These are phyloP conservation scores for Sarocladiaceae sp. DNA, from an alignment of 2,329 filamentous ascomycete genomes.

Conservation along the genomic window DNA sequence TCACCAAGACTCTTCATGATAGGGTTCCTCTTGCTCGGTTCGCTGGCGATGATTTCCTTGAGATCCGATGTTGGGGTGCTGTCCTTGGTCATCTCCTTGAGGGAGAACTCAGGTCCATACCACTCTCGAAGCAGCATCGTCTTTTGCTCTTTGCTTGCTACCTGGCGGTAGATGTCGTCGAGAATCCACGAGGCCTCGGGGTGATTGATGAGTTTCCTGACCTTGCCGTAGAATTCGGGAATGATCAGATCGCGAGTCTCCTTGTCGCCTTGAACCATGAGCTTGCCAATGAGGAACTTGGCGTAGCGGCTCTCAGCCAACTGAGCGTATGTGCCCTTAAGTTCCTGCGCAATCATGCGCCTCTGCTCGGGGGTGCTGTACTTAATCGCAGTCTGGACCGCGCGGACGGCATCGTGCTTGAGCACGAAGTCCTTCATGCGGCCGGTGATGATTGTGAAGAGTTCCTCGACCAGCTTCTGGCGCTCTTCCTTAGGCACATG, in stretches of 20 bases:
- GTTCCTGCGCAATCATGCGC: constrained; percentile 77
- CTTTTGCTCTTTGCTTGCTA: constrained; percentile 82
- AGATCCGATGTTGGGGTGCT: constrained; percentile 61
- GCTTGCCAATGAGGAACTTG: constrained; percentile 94
- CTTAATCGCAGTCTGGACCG: constrained; percentile 94
- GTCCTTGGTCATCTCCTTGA: constrained; percentile 58
- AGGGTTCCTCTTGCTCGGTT: constrained; percentile 78
- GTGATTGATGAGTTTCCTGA: constrained; percentile 90
- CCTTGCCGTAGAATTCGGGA: constrained; percentile 89
- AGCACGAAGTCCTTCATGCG: constrained; percentile 92
- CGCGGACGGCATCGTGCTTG: constrained; percentile 96
- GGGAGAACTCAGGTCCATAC: constrained; percentile 89
- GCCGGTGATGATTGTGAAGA: constrained; percentile 87
- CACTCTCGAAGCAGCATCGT: constrained; percentile 82
- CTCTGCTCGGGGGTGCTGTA: constrained; percentile 83
- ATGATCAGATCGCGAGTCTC: constrained; percentile 86
- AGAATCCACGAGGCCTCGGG: constrained; percentile 96
- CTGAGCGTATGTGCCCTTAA: constrained; percentile 76
- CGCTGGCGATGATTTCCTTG: constrained; percentile 63
- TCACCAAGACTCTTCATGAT: constrained; percentile 82
- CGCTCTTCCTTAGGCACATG: constrained; percentile 87
- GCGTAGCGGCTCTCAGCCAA: constrained; percentile 93
- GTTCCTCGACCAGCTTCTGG: constrained; percentile 77
- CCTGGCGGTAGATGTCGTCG: constrained; percentile 89
- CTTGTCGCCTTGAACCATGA: constrained; percentile 70